Conservation (phyloP, 192 early-diverging fungal species). For the Umbelopsis sp. region DNA sequence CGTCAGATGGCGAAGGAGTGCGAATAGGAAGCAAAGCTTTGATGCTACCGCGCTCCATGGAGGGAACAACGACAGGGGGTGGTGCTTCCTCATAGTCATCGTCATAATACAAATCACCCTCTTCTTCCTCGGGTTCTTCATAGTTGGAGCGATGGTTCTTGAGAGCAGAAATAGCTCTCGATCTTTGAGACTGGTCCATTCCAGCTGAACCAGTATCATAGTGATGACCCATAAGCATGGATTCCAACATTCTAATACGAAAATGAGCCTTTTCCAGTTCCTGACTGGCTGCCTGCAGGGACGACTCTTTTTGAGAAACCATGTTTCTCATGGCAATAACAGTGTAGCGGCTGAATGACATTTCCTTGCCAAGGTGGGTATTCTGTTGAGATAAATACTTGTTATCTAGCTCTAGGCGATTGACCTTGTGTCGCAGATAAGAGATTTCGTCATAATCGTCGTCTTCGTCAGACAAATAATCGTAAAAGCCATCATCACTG, state of each 20-base stretch:
- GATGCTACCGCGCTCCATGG: not conserved
- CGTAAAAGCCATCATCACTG: constrained; percentile 15
- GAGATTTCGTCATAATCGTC: constrained; percentile 15
- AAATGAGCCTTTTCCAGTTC: constrained; percentile 38
- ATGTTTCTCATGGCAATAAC: constrained; percentile 38
- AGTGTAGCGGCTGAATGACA: constrained; percentile 38
- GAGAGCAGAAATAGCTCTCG: constrained; percentile 6
- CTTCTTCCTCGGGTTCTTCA: constrained; percentile 26
- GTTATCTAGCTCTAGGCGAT: constrained; percentile 34
- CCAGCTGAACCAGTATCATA: constrained; percentile 1
- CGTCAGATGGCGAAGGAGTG: constrained; percentile 1
- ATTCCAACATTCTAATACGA: constrained; percentile 32
- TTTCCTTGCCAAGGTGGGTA: constrained; percentile 27
- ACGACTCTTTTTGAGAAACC: constrained; percentile 31
- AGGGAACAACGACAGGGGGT: not conserved
- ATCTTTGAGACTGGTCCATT: constrained; percentile 23
- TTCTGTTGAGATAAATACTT: constrained; percentile 37
- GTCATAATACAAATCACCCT: constrained; percentile 33
- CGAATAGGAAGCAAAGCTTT: constrained; percentile 1
- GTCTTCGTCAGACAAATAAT: constrained; percentile 14
- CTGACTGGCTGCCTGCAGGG: constrained; percentile 34
- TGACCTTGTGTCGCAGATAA: constrained; percentile 9
- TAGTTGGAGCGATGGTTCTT: constrained; percentile 21
- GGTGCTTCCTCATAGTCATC: constrained; percentile 11
- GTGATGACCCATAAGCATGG: constrained; percentile 20